These are phyloP conservation scores for Suhomyces anneliseae DNA, from an alignment of 1,139 yeast genomes.

Conservation along the genomic window DNA sequence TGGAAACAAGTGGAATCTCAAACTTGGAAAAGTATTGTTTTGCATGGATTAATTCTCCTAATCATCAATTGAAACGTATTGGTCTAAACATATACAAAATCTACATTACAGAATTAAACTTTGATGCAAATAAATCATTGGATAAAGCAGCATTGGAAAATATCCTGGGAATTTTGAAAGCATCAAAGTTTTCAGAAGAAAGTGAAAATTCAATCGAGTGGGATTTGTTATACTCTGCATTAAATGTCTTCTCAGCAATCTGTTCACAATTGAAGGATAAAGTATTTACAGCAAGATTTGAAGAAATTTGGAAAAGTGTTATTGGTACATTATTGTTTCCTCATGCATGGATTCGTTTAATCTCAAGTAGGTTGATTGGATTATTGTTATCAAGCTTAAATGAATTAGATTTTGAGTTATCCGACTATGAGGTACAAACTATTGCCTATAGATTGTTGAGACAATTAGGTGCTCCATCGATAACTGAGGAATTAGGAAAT, in stretches of 20 bases:
- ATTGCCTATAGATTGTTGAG: conserved; percentile 69
- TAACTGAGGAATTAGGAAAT: conserved; percentile 62
- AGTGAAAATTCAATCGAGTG: conserved; percentile 49
- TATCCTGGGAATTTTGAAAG: conserved; percentile 38
- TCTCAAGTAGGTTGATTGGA: conserved; percentile 63
- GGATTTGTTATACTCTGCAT: conserved; percentile 73
- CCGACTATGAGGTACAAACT: conserved; percentile 52
- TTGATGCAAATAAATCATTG: conserved; percentile 35
- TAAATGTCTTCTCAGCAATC: conserved; percentile 53
- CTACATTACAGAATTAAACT: conserved; percentile 53
- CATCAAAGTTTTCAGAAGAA: conserved; percentile 30
- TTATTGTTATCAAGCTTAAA: conserved; percentile 46
- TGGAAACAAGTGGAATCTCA: conserved; percentile 42
- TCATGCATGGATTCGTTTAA: conserved; percentile 86
- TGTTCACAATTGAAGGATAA: conserved; percentile 30
- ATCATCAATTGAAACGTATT: conserved; percentile 63
- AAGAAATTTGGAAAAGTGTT: conserved; percentile 51
- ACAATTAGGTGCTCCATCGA: conserved; percentile 77
- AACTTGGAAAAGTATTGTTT: conserved; percentile 57
- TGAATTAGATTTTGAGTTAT: conserved; percentile 30
- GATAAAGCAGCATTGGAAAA: conserved; percentile 41
- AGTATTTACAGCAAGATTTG: conserved; percentile 32
- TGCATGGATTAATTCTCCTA: conserved; percentile 66
- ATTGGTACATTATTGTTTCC: conserved; percentile 70
- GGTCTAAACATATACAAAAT: conserved; percentile 76